Evolutionary conservation across 1,284 basidiomycete species (phyloP), one percentile per base, ranked within the genome.

Genomic region (Leccinum subatratum): DNA sequence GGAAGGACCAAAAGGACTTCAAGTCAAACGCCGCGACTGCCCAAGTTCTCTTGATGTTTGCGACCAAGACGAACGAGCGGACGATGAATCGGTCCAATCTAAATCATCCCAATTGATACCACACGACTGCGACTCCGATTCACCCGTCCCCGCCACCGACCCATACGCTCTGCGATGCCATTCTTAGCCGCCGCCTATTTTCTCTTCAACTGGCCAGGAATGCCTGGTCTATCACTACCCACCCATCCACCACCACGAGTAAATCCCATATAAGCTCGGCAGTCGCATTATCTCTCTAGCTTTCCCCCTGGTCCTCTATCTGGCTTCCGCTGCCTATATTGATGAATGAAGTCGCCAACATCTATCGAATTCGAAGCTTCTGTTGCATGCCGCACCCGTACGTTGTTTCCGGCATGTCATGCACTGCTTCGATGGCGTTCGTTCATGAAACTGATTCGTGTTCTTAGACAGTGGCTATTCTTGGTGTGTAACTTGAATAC

Each of bases 21-120:
- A 72, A 76, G 57, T 86, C 87, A 1, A 80, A 86, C 68, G 70
- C 77, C 37, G 80, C 83, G 60, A 84, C 81, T 45, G 79, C 83
- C 32, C 78, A 78, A 45, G 81, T 90, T 32, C 74, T 91, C 56
- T 73, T 86, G 57, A 83, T 82, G 66, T 87, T 88, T 71, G 85
- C 85, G 12, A 79, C 78, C 63, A 75, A 73, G 65, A 70, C 76
- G 59, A 79, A 80, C 34, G 77, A 82, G 68, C 79, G 82, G 70
- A 37, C 34, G 12, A 37, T 6, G 34, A 37, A 37, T 37, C 14
- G 14, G 34, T 37, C 34, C 12, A 37, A 37, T 37, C 34, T 37
- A 14, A 14, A 37, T 14, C 34, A 12, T 37, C 34, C 37, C 37
- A 39, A 39, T 16, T 16, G 14, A 16, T 39, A 39, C 37, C 37